These are phyloP conservation scores for Saccharomycopsis sp. DNA, from an alignment of 805 yeast species.

Conservation along the genomic window DNA sequence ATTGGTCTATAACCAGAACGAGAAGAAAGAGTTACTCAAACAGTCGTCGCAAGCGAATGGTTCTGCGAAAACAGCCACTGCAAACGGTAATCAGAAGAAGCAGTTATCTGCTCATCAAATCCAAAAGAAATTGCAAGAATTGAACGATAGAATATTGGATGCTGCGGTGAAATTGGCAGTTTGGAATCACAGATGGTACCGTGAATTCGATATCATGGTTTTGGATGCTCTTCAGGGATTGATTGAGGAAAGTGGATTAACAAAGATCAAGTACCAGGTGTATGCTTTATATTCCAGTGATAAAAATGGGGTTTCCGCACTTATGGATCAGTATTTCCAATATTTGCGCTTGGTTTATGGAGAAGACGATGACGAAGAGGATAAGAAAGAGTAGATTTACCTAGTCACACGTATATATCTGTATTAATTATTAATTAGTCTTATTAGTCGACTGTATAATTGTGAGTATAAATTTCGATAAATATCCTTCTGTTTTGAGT, in stretches of 20 bases:
- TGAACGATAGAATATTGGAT: slow-evolving; percentile 49
- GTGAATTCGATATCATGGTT: slow-evolving; percentile 74
- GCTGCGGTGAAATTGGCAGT: slow-evolving; percentile 72
- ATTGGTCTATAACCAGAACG: slow-evolving; percentile 55
- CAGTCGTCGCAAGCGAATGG: slow-evolving; percentile 17
- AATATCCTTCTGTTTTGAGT: background rate
- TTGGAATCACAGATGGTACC: slow-evolving; percentile 99
- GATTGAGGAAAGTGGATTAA: slow-evolving; percentile 69
- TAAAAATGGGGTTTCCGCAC: slow-evolving; percentile 49
- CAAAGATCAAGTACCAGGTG: slow-evolving; percentile 67
- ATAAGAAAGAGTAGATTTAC: background rate
- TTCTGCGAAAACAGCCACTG: slow-evolving; percentile 26
- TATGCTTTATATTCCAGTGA: slow-evolving; percentile 54
- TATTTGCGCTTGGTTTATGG: slow-evolving; percentile 31
- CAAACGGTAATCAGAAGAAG: slow-evolving; percentile 17
- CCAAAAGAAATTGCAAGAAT: slow-evolving; percentile 33
- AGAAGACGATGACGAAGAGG: slow-evolving; percentile 21
- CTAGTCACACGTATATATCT: background rate
- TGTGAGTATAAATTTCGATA: background rate
- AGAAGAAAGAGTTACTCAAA: slow-evolving; percentile 31
- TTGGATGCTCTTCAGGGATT: slow-evolving; percentile 51
- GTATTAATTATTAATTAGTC: background rate
- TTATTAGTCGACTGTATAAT: background rate
- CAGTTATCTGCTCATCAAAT: slow-evolving; percentile 25
- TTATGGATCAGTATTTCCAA: slow-evolving; percentile 46